Evolutionary conservation across 441 rosid genomes (phyloP).

Genomic region (Metrosideros polymorpha): DNA sequence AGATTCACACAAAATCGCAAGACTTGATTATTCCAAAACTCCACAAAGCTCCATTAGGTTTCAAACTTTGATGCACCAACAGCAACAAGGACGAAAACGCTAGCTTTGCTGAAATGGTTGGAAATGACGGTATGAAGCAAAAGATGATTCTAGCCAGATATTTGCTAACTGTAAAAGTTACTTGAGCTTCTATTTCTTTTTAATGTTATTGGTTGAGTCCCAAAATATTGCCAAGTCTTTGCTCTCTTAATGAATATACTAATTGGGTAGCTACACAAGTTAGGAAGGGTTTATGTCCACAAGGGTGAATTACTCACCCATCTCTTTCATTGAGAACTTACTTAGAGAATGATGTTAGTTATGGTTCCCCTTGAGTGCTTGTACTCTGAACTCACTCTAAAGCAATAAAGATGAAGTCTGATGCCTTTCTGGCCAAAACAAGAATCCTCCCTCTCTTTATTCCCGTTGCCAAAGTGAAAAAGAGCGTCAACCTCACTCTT

Average conservation of each 20-base stretch:
- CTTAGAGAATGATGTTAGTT: neutral
- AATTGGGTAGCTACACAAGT: neutral
- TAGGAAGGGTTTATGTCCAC: neutral
- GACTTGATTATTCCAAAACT: neutral
- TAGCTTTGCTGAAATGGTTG: neutral
- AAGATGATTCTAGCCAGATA: neutral
- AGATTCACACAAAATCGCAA: neutral
- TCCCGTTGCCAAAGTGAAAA: neutral
- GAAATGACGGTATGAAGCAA: neutral
- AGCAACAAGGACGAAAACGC: neutral
- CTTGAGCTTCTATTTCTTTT: neutral
- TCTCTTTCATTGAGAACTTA: neutral
- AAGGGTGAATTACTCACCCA: neutral
- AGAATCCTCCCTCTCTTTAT: neutral
- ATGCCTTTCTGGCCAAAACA: neutral
- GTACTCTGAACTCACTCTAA: neutral
- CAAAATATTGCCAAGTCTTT: neutral
- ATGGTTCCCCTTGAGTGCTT: neutral
- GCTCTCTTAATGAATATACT: neutral
- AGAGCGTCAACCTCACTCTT: neutral
- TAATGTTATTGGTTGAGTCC: neutral
- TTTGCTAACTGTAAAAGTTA: neutral
- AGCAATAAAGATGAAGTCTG: neutral
- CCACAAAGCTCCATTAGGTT: neutral
- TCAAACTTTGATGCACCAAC: neutral